Conservation (phyloP, 257 asterid genomes). For the Solanum chilense region DNA sequence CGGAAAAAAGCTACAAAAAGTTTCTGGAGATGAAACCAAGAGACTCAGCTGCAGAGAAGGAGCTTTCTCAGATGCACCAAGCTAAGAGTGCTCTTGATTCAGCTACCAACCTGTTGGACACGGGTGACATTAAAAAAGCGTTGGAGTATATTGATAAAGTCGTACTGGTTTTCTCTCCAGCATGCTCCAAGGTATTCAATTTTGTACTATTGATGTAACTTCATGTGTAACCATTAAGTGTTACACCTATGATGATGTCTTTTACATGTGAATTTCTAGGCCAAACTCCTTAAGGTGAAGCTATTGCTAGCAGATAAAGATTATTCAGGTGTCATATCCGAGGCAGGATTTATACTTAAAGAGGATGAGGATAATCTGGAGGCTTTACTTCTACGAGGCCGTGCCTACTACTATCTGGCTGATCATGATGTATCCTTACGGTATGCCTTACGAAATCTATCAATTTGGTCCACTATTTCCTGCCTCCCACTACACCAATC, state of each 20-base stretch:
- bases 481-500: background rate
- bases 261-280: slow-evolving; percentile 32
- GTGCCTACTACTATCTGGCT: slow-evolving; percentile 86
- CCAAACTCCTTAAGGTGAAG: slow-evolving; percentile 69
- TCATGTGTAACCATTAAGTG: background rate
- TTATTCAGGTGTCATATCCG: slow-evolving; percentile 72
- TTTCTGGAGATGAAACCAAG: slow-evolving; percentile 72
- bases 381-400: slow-evolving; percentile 85
- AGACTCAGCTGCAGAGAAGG: slow-evolving; percentile 72
- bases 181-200: slow-evolving; percentile 59
- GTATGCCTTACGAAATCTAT: slow-evolving; percentile 22
- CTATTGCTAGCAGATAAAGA: slow-evolving; percentile 56
- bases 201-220: background rate
- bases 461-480: background rate
- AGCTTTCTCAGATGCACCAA: slow-evolving; percentile 72
- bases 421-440: slow-evolving; percentile 88
- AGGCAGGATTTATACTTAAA: slow-evolving; percentile 77
- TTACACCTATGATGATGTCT: background rate
- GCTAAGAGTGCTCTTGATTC: slow-evolving; percentile 69
- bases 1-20: slow-evolving; percentile 65
- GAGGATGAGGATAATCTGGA: slow-evolving; percentile 79
- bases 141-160: slow-evolving; percentile 68
- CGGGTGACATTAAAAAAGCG: slow-evolving; percentile 58
- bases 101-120: slow-evolving; percentile 48
- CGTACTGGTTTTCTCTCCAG: slow-evolving; percentile 89